Conservation (phyloP, 495 filamentous ascomycete species). For the Oleoguttula mirabilis region DNA sequence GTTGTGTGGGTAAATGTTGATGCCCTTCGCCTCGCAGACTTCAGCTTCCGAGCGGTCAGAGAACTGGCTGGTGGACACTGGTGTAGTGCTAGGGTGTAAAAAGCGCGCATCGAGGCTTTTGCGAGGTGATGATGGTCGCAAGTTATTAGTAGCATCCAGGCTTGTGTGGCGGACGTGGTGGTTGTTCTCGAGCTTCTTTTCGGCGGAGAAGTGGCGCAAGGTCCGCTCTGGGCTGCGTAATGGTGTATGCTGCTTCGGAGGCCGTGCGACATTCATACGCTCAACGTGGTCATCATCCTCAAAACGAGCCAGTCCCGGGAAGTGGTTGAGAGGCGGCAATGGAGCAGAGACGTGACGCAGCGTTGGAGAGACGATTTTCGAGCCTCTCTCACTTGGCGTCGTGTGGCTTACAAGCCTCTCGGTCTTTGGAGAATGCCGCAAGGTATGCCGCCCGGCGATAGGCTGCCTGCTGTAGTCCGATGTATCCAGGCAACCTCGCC, state of each 20-base stretch:
- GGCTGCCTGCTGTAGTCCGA: neutral
- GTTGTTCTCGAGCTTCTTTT: constrained; percentile 3
- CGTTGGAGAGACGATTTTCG: too few species aligned
- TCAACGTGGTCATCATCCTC: neutral
- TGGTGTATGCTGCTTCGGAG: neutral
- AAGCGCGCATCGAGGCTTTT: constrained; percentile 35
- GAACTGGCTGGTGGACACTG: constrained; percentile 44
- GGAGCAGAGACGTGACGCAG: too few species aligned
- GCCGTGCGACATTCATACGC: neutral
- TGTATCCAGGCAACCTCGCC: neutral
- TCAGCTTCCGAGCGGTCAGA: constrained; percentile 47
- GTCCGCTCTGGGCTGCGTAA: neutral
- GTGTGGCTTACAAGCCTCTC: constrained; percentile 1
- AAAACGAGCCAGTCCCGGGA: neutral
- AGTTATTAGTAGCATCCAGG: neutral
- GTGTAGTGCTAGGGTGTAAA: constrained; percentile 40
- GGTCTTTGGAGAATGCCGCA: constrained; percentile 1
- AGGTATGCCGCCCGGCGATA: neutral
- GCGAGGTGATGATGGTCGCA: neutral
- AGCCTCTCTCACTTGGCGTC: neutral
- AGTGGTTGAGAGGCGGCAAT: too few species aligned
- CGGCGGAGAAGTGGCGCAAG: constrained; percentile 2
- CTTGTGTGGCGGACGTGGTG: constrained; percentile 5
- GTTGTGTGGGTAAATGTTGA: constrained; percentile 76
- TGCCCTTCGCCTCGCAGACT: constrained; percentile 65